Base-by-base conservation (phyloP, 2,329 filamentous ascomycete species). In the Sporothrix protearum region DNA sequence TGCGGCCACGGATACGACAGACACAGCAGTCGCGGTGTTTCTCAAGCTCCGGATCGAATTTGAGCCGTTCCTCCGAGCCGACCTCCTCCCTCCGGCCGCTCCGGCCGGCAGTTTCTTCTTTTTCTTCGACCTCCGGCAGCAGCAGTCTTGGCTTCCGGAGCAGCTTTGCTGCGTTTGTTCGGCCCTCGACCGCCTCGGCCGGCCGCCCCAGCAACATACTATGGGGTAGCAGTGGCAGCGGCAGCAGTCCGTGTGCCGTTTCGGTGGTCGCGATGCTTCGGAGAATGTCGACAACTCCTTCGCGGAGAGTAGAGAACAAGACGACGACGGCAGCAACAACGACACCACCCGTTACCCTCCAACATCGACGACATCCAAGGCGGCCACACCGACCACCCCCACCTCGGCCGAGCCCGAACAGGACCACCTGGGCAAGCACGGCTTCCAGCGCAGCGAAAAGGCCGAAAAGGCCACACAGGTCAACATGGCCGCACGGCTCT, bases 381-480 rank as follows among this genome's bases (percentile, higher is more conserved):
- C 57, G 8, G 14, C 3, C 33, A 19, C 57, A 2, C 12, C 59
- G 3, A 28, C 59, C n/a, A 25, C 59, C 12, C n/a, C 36, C n/a
- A 12, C 36, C 9, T 22, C 59, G 9, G 12, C 12, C 59, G 36
- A 64, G 14, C 14, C 53, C 6, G 53, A 57, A 14, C 53, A 57
- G 33, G 69, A 76, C 59, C 75, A 77, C 61, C 72, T 77, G 16
- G 75, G 76, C 53, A 74, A 76, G 36, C 76, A 79, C 75, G 79
- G 77, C 1, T 80, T 80, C 67, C 71, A 73, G 70, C 73, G 72
- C 76, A 94, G 92, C 72, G 95, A 97, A 79, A 95, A 91, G 80
- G 96, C 94, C 45, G 88, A 90, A 14, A 90, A 93, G 77, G 96
- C 94, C 12, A 92, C 94, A 2, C 91, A 98, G 78, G 86, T 99